These are phyloP conservation scores for Barnettozyma siamensis DNA, from an alignment of 805 yeast genomes.

Conservation along the genomic window DNA sequence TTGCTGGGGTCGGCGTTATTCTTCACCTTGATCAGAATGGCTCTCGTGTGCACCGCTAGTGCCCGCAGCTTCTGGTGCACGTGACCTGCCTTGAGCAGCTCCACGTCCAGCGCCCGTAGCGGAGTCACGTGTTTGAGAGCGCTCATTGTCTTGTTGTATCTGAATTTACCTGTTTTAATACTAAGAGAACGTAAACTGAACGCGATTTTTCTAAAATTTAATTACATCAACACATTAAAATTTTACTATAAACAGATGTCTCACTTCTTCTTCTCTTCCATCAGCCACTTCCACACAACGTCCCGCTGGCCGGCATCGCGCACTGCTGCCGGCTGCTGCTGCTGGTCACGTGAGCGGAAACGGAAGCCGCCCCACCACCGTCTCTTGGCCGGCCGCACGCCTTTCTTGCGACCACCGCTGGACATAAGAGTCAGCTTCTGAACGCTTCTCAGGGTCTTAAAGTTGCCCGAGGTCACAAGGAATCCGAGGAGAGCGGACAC, in stretches of 20 bases:
- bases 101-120: conserved; percentile 31
- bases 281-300: conserved; percentile 51
- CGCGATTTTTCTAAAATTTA: too few relatives aligned
- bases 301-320: conserved; percentile 32
- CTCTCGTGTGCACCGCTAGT: conserved; percentile 29
- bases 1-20: neutral
- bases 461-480: conserved; percentile 48
- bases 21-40: conserved; percentile 13
- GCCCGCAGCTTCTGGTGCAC: conserved; percentile 40
- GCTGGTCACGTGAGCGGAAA: conserved; percentile 20
- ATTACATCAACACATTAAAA: too few relatives aligned
- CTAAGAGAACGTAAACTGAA: too few relatives aligned
- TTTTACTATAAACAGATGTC: neutral
- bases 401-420: too few relatives aligned
- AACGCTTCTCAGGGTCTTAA: conserved; percentile 51
- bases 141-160: neutral
- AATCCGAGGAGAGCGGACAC: conserved; percentile 50
- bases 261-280: conserved; percentile 37
- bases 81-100: conserved; percentile 50
- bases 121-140: too few relatives aligned
- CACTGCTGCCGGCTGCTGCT: conserved; percentile 5
- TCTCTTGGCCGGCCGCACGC: too few relatives aligned
- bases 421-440: conserved; percentile 60
- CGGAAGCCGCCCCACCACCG: conserved; percentile 20
- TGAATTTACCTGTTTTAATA: too few relatives aligned